These are phyloP conservation scores for Phytophthora rubi DNA, from an alignment of 352 stramenopile species.

Conservation along the genomic window DNA sequence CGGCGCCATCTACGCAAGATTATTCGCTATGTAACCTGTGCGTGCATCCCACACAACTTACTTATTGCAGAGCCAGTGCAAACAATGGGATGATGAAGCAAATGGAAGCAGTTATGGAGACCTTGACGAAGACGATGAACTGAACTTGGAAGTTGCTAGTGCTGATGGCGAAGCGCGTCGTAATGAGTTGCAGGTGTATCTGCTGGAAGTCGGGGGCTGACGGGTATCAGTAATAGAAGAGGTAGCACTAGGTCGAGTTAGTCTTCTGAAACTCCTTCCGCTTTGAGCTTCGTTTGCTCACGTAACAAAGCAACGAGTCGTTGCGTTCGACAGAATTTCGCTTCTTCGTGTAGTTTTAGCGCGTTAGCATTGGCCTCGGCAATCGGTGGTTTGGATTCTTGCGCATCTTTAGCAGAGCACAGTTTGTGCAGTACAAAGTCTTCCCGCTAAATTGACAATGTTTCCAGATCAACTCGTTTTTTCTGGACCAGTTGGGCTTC, in stretches of 20 bases:
- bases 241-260: conserved; percentile 6
- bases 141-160: conserved; percentile 9
- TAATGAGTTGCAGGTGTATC: conserved; percentile 6
- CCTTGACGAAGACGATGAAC: conserved; percentile 6
- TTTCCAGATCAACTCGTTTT: conserved; percentile 3
- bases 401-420: conserved; percentile 1
- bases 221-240: background rate
- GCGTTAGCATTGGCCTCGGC: conserved; percentile 2
- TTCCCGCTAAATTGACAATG: background rate
- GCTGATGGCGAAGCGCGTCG: conserved; percentile 2
- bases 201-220: background rate
- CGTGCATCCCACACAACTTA: conserved; percentile 4
- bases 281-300: conserved; percentile 4
- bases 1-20: background rate
- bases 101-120: background rate
- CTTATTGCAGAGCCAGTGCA: conserved; percentile 4
- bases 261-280: conserved; percentile 2
- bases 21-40: conserved; percentile 1
- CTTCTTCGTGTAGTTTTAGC: conserved; percentile 6
- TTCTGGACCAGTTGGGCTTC: background rate
- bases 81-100: background rate
- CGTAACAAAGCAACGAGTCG: conserved; percentile 2
- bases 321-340: background rate
- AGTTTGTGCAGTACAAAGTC: too few species aligned
- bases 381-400: background rate